phyloP scores from a whole-genome alignment of 2,329 filamentous ascomycete genomes.

The Mollisia scopiformis region DNA sequence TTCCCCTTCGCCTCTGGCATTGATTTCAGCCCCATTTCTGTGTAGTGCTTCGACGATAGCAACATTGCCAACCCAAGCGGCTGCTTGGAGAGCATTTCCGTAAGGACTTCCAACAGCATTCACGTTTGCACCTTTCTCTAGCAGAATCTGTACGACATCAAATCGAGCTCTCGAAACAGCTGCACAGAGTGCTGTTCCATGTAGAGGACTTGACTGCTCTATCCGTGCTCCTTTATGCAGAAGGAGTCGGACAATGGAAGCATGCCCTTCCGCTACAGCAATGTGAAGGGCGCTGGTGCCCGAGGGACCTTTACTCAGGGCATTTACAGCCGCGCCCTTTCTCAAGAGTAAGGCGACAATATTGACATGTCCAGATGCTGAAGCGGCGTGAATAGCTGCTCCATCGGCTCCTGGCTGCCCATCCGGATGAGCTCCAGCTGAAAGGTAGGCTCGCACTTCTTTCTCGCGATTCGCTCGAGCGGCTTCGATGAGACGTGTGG shows the following conservation, averaged over 20 bases:
- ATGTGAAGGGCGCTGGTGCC: background rate
- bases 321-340: background rate
- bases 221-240: background rate
- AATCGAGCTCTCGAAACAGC: background rate
- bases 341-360: background rate
- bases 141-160: background rate
- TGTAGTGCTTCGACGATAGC: background rate
- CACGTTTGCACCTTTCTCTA: background rate
- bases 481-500: background rate
- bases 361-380: background rate
- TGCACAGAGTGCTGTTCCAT: background rate
- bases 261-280: background rate
- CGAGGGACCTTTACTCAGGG: background rate
- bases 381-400: background rate
- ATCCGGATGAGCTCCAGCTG: background rate
- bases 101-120: background rate
- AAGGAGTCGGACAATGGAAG: background rate
- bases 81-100: background rate
- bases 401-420: background rate
- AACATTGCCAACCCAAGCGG: background rate
- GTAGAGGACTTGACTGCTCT: background rate
- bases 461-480: background rate
- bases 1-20: background rate
- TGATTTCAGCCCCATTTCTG: background rate
- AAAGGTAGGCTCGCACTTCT: background rate